Evolutionary conservation across 1,284 basidiomycete genomes (phyloP).

Genomic region (Cronartium quercuum): DNA sequence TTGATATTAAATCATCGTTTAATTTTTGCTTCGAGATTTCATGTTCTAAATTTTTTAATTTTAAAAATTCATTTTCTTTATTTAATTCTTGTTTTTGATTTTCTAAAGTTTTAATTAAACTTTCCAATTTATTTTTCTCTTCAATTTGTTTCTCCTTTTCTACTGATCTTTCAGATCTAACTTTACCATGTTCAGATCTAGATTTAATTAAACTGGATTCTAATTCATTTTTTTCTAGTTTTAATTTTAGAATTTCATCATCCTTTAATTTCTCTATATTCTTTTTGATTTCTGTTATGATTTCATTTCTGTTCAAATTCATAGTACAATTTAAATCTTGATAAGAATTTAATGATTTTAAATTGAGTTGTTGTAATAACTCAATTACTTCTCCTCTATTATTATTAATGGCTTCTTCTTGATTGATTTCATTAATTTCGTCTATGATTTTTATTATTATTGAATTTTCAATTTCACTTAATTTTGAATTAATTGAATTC

Average conservation of each 20-base stretch:
- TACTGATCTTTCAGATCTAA: constrained; percentile 31
- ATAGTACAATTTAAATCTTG: constrained; percentile 14
- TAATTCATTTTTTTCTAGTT: constrained; percentile 14
- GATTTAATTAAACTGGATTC: constrained; percentile 14
- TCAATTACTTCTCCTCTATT: constrained; percentile 4
- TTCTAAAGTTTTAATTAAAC: background rate
- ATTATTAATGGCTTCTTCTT: background rate
- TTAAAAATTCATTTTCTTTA: background rate
- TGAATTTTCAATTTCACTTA: too few species aligned
- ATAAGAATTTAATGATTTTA: constrained; percentile 10
- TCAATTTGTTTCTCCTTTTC: constrained; percentile 23
- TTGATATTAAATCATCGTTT: background rate
- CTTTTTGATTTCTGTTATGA: background rate
- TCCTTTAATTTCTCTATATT: background rate
- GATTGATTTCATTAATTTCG: background rate
- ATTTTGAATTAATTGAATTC: too few species aligned
- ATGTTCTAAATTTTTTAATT: background rate
- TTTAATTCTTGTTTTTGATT: background rate
- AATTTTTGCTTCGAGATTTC: background rate
- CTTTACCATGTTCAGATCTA: constrained; percentile 26
- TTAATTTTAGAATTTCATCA: constrained; percentile 14
- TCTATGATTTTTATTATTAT: background rate
- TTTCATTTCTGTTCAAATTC: background rate
- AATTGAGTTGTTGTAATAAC: background rate
- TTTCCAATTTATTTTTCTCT: background rate